Evolutionary conservation across 257 asterid genomes (phyloP).

Genomic region (Solanum medicagineum): DNA sequence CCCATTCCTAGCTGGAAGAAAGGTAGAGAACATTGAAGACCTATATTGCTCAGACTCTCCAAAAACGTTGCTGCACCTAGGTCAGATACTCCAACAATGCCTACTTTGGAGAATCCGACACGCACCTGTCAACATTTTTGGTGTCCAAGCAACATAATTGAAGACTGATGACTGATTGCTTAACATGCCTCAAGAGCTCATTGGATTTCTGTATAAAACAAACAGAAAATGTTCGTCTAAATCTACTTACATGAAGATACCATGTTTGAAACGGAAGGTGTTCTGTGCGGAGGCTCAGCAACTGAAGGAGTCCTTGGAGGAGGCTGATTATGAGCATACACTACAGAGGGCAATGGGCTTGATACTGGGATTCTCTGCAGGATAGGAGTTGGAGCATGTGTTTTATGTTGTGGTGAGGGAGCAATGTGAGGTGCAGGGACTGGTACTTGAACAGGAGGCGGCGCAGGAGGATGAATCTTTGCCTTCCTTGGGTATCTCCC

Average conservation of each 20-base stretch:
- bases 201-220: background rate
- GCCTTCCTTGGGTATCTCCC: conserved; percentile 38
- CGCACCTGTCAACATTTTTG: too few relatives aligned
- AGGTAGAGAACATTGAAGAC: background rate
- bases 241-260: conserved; percentile 65
- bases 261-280: conserved; percentile 43
- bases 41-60: too few relatives aligned
- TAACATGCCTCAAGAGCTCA: background rate
- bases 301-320: conserved; percentile 36
- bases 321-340: conserved; percentile 36
- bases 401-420: conserved; percentile 31
- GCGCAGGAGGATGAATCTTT: conserved; percentile 15
- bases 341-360: conserved; percentile 43
- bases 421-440: conserved; percentile 39
- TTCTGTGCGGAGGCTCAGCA: conserved; percentile 35
- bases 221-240: background rate
- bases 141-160: too few relatives aligned
- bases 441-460: conserved; percentile 45
- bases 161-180: background rate
- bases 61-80: too few relatives aligned
- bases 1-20: background rate
- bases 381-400: conserved; percentile 17
- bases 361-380: conserved; percentile 27
- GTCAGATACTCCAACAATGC: too few relatives aligned
- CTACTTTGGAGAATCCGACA: too few relatives aligned